These are phyloP conservation scores for Colletotrichum phormii DNA, from an alignment of 2,329 filamentous ascomycete genomes.

Conservation along the genomic window DNA sequence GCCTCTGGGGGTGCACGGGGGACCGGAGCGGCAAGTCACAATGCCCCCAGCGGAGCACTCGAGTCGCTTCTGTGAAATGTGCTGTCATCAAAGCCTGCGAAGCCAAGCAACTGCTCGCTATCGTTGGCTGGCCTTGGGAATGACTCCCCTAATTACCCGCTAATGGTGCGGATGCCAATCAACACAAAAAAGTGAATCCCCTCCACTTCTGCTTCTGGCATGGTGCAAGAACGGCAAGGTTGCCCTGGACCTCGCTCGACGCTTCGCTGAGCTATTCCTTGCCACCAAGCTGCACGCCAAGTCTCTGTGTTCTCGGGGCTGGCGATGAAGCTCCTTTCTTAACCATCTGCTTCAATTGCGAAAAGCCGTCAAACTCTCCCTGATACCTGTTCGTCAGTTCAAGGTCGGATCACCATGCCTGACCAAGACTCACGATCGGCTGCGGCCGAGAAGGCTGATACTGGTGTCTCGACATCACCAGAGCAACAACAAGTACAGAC, in stretches of 20 bases:
- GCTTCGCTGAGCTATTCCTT: constrained; percentile 4
- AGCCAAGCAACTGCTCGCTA: not conserved
- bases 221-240: not conserved
- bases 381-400: not conserved
- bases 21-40: not conserved
- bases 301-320: not conserved
- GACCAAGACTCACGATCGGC: constrained; percentile 10
- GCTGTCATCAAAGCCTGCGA: not conserved
- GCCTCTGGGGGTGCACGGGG: not conserved
- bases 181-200: not conserved
- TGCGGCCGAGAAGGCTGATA: constrained; percentile 1
- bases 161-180: not conserved
- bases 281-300: not conserved
- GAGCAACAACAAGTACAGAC: constrained; percentile 6
- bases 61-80: not conserved
- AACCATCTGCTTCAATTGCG: not conserved
- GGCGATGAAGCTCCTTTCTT: not conserved
- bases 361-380: not conserved
- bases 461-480: not conserved
- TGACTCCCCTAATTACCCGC: not conserved
- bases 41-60: constrained; percentile 5
- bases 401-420: constrained; percentile 15
- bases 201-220: not conserved
- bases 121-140: not conserved
- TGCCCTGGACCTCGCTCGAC: not conserved